phyloP scores from a whole-genome alignment of 805 yeast genomes.

The Saturnispora hagleri region DNA sequence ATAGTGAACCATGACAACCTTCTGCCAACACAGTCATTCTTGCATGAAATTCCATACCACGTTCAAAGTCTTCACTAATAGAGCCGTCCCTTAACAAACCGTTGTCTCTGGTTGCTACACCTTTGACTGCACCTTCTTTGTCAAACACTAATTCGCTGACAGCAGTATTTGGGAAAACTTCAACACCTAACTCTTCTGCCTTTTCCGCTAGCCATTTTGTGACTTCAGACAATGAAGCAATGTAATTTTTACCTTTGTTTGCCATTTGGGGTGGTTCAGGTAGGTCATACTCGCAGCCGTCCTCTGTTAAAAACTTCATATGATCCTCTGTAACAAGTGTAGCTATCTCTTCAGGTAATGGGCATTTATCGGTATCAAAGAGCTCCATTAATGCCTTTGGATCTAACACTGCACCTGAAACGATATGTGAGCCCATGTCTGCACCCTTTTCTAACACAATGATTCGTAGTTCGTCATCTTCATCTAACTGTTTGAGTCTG shows the following conservation, averaged over 20 bases:
- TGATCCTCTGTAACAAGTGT: slow-evolving; percentile 71
- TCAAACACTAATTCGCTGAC: slow-evolving; percentile 71
- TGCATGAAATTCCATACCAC: slow-evolving; percentile 96
- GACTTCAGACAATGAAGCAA: slow-evolving; percentile 74
- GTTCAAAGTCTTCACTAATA: slow-evolving; percentile 59
- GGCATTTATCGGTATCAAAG: slow-evolving; percentile 55
- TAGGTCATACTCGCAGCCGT: slow-evolving; percentile 47
- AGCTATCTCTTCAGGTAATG: slow-evolving; percentile 63
- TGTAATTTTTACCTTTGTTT: slow-evolving; percentile 73
- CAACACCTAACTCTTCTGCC: slow-evolving; percentile 93
- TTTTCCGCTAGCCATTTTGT: slow-evolving; percentile 74
- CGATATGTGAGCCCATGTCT: slow-evolving; percentile 86
- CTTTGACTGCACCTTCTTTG: slow-evolving; percentile 55
- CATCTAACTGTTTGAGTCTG: slow-evolving; percentile 73
- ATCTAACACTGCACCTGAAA: slow-evolving; percentile 91
- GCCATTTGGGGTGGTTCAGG: slow-evolving; percentile 93
- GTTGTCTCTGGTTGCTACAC: slow-evolving; percentile 91
- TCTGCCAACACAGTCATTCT: slow-evolving; percentile 85
- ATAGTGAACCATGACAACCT: slow-evolving; percentile 95
- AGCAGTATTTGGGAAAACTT: slow-evolving; percentile 82
- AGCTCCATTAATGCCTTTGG: slow-evolving; percentile 82
- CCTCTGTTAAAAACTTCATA: slow-evolving; percentile 58
- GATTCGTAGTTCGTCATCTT: slow-evolving; percentile 53
- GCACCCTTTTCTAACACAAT: slow-evolving; percentile 88
- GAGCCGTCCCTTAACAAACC: slow-evolving; percentile 70